Conservation (phyloP, 441 rosid species). For the Omphalea diandra region DNA sequence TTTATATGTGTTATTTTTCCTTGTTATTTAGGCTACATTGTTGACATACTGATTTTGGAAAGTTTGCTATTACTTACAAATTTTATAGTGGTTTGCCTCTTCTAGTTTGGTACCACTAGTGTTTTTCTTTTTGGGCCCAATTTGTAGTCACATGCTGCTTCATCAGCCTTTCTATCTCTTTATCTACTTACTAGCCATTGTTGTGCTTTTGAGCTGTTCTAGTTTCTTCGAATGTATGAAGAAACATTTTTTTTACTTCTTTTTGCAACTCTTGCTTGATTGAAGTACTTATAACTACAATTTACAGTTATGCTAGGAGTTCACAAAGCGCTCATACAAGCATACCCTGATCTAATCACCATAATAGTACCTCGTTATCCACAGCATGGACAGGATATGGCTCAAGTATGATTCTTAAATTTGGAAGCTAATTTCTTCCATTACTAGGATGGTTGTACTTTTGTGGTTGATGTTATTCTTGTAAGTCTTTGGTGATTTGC, state of each 20-base stretch:
- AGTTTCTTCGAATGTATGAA: neutral
- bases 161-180: constrained; percentile 1
- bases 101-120: neutral
- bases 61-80: neutral
- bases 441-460: neutral
- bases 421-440: constrained; percentile 17
- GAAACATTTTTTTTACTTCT: neutral
- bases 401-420: constrained; percentile 48
- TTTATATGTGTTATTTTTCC: neutral
- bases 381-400: constrained; percentile 66
- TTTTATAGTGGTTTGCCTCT: neutral
- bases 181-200: neutral
- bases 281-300: constrained; percentile 18
- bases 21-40: neutral
- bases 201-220: neutral
- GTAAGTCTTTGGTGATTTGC: neutral
- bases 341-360: constrained; percentile 55
- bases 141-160: neutral
- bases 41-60: neutral
- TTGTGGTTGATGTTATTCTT: neutral
- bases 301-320: constrained; percentile 75
- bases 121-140: neutral
- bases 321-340: constrained; percentile 53
- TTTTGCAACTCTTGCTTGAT: constrained; percentile 9
- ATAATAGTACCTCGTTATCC: constrained; percentile 88